Percentiles rank a stretch among this genome's conserved stretches.
Evolutionary conservation across 257 asterid species (phyloP).

Genomic region (Ophiorrhiza pumila): DNA sequence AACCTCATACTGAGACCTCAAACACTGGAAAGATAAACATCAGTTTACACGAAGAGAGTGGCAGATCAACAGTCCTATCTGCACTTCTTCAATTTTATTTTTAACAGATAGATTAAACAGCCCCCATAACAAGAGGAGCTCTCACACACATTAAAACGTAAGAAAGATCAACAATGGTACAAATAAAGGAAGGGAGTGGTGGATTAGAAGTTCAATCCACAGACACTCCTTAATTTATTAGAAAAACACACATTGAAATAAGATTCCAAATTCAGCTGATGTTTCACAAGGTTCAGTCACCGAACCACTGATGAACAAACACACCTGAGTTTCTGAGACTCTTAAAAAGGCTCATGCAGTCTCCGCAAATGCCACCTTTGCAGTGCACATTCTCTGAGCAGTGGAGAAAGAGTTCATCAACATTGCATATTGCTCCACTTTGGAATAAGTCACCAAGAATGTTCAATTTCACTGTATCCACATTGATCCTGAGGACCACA

Average conservation of each 20-base stretch:
- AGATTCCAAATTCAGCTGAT: neutral
- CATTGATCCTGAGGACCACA: slow-evolving; percentile 73
- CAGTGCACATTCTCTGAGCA: slow-evolving; percentile 49
- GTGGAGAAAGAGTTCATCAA: slow-evolving; percentile 66
- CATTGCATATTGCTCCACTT: slow-evolving; percentile 62
- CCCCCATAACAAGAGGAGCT: slow-evolving; percentile 5
- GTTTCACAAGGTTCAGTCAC: slow-evolving; percentile 35
- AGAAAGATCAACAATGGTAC: neutral
- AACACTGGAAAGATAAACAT: neutral
- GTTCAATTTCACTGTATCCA: slow-evolving; percentile 43
- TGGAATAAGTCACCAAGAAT: slow-evolving; percentile 59
- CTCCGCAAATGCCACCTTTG: slow-evolving; percentile 30
- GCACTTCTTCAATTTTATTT: slow-evolving; percentile 19
- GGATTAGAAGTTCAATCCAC: slow-evolving; percentile 19
- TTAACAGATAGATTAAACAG: neutral
- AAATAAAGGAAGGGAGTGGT: slow-evolving; percentile 14
- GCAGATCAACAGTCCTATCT: slow-evolving; percentile 16
- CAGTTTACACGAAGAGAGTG: slow-evolving; percentile 4
- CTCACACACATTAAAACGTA: neutral
- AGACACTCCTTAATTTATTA: slow-evolving; percentile 31
- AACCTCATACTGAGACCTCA: neutral
- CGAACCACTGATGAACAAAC: slow-evolving; percentile 71
- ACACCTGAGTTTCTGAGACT: slow-evolving; percentile 70
- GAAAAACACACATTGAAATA: slow-evolving; percentile 3
- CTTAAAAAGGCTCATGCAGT: slow-evolving; percentile 43